A percentile compares a stretch with the other conserved stretches of the same genome.
phyloP scores from a whole-genome alignment of 139 green algal species.

The Coelastrella sp. region DNA sequence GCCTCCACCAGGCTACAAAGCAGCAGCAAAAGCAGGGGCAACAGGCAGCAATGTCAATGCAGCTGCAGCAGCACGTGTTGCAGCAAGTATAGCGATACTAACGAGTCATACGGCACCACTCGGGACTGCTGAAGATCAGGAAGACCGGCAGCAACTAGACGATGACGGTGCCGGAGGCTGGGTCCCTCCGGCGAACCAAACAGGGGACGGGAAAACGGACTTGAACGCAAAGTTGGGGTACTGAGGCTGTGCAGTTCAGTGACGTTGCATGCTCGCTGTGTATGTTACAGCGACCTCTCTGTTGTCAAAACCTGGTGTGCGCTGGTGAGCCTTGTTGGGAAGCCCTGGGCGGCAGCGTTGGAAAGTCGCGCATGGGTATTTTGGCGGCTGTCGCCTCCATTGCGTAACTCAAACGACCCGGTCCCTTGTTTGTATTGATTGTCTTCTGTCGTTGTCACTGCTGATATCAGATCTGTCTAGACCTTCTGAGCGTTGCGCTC shows the following conservation, averaged over 20 bases:
- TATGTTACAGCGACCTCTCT: no score
- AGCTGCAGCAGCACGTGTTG: conserved; percentile 32
- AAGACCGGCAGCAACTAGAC: background rate
- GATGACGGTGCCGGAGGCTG: conserved; percentile 47
- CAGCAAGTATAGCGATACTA: conserved; percentile 36
- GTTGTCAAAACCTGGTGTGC: no score
- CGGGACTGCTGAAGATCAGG: background rate
- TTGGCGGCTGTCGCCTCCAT: no score
- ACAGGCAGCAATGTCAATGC: conserved; percentile 23
- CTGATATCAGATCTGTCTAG: no score
- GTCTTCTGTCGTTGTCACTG: no score
- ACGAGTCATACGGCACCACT: conserved; percentile 1
- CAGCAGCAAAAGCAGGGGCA: background rate
- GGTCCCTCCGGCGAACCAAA: conserved; percentile 69
- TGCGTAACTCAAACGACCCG: no score
- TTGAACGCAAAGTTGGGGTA: conserved; percentile 79
- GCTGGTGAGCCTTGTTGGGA: no score
- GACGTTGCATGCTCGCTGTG: no score
- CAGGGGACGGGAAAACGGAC: conserved; percentile 66
- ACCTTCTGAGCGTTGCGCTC: no score
- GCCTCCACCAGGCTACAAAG: conserved; percentile 2
- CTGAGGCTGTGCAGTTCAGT: conserved; percentile 32
- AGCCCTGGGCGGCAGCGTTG: no score
- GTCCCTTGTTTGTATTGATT: no score
- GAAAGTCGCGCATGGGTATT: no score